phyloP scores from a whole-genome alignment of 176 grass and related monocot genomes.

The Bothriochloa decipiens region DNA sequence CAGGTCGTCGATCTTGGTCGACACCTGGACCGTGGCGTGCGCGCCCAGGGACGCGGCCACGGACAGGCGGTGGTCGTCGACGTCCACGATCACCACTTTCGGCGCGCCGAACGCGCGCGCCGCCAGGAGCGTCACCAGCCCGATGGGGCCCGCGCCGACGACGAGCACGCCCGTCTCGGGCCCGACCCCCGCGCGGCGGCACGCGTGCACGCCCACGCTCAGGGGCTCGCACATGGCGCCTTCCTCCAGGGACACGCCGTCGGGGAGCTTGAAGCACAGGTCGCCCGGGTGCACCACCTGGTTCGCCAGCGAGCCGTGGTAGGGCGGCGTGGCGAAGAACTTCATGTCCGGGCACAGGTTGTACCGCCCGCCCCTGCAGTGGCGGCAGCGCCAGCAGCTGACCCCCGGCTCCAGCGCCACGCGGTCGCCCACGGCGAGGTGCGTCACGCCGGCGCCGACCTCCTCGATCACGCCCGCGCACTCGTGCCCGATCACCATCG shows the following conservation, averaged over 20 bases:
- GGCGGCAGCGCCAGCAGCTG: constrained; percentile 89
- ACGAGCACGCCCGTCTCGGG: constrained; percentile 73
- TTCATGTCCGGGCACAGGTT: constrained; percentile 93
- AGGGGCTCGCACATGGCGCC: constrained; percentile 99
- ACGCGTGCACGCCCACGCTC: constrained; percentile 90
- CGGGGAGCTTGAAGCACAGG: constrained; percentile 91
- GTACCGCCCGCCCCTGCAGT: constrained; percentile 89
- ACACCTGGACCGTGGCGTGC: constrained; percentile 65
- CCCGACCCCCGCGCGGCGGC: constrained; percentile 72
- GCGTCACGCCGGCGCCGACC: constrained; percentile 64
- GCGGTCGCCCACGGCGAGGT: constrained; percentile 62
- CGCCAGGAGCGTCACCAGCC: constrained; percentile 69
- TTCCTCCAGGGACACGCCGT: constrained; percentile 78
- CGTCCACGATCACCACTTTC: constrained; percentile 68
- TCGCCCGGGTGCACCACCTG: constrained; percentile 90
- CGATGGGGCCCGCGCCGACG: constrained; percentile 85
- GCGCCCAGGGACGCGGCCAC: constrained; percentile 76
- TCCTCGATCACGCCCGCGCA: constrained; percentile 89
- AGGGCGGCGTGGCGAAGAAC: constrained; percentile 83
- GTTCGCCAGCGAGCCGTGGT: constrained; percentile 79
- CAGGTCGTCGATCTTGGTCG: constrained; percentile 44
- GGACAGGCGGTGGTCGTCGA: constrained; percentile 73
- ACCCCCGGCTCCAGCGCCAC: constrained; percentile 89
- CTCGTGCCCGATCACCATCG: constrained; percentile 97
- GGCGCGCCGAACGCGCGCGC: constrained; percentile 77